Base-by-base conservation (phyloP, 371 early-diverging fungal genomes). In the Lichtheimia corymbifera region DNA sequence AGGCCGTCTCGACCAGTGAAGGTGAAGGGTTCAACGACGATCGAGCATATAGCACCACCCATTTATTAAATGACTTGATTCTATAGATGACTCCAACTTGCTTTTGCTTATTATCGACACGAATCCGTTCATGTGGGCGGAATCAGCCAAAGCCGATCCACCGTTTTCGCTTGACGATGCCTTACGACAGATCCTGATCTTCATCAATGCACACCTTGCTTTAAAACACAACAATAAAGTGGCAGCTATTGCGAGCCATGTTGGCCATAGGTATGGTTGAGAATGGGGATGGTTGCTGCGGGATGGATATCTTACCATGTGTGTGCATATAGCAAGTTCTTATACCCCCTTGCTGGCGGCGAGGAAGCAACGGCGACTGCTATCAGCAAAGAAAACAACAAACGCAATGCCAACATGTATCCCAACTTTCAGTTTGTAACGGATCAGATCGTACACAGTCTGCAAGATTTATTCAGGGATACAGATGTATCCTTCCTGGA, bases 141-240 rank as follows among this genome's bases (percentile, higher is more conserved):
- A 73, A 53, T 78, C 80, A 15, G 66, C 79, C 14, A 82, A 82
- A 51, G 70, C 82, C 7, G 60, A 71, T 1, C 63, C 72, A 18
- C 84, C 88, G 30, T 76, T 90, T 7, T 70, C 86, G 0, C 74
- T 94, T 7, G 83, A 80, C 67, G 71, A 83, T 55, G 91, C 90
- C 0, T 67, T 95, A 17, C 86, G 87, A 52, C 94, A 95, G 59
- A 72, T 91, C 15, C 65, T 93, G 7, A 79, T 93, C 9, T 94
- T 93, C 63, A 83, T 95, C 58, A 94, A 96, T 68, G 94, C 95
- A 2, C 93, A 93, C 71, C 76, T 96, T 53, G 91, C 94, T 9
- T 79, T 94, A 12, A 89, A 90, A 52, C 87, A 91, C 50, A 91
- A 93, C 59, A 95, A 93, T 71, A 79, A 82, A 60, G 77, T 96